phyloP scores from a whole-genome alignment of 352 stramenopile genomes.

The Pythium diclinum region DNA sequence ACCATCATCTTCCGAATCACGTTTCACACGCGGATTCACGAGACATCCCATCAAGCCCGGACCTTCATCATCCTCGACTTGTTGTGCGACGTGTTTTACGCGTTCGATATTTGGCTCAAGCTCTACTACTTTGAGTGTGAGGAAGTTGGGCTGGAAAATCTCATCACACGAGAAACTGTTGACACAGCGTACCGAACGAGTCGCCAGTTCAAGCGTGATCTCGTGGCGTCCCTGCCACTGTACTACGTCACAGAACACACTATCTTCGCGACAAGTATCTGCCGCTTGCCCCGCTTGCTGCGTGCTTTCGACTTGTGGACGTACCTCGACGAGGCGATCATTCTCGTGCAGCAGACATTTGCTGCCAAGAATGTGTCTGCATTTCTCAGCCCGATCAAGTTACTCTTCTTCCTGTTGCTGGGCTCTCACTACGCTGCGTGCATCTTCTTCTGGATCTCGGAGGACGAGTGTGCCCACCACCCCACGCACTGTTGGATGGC shows the following conservation, averaged over 20 bases:
- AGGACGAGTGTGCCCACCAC: slow-evolving; percentile 44
- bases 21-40: slow-evolving; percentile 53
- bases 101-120: slow-evolving; percentile 59
- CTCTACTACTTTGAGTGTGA: slow-evolving; percentile 61
- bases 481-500: slow-evolving; percentile 50
- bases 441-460: slow-evolving; percentile 69
- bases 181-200: slow-evolving; percentile 43
- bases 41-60: slow-evolving; percentile 22
- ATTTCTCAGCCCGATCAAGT: slow-evolving; percentile 62
- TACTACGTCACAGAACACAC: slow-evolving; percentile 38
- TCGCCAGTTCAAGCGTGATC: slow-evolving; percentile 41
- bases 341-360: slow-evolving; percentile 70
- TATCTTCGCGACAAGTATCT: slow-evolving; percentile 32
- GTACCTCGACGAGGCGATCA: slow-evolving; percentile 62
- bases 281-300: slow-evolving; percentile 53
- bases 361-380: slow-evolving; percentile 62
- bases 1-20: slow-evolving; percentile 66
- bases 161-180: slow-evolving; percentile 35
- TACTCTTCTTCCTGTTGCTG: slow-evolving; percentile 68
- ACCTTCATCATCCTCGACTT: slow-evolving; percentile 43
- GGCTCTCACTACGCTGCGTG: slow-evolving; percentile 60
- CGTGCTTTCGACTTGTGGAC: slow-evolving; percentile 49
- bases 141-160: slow-evolving; percentile 42
- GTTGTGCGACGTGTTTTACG: slow-evolving; percentile 49
- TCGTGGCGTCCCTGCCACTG: slow-evolving; percentile 53